Evolutionary conservation across 2,329 filamentous ascomycete genomes (phyloP).

Genomic region (Trichophyton mentagrophytes): DNA sequence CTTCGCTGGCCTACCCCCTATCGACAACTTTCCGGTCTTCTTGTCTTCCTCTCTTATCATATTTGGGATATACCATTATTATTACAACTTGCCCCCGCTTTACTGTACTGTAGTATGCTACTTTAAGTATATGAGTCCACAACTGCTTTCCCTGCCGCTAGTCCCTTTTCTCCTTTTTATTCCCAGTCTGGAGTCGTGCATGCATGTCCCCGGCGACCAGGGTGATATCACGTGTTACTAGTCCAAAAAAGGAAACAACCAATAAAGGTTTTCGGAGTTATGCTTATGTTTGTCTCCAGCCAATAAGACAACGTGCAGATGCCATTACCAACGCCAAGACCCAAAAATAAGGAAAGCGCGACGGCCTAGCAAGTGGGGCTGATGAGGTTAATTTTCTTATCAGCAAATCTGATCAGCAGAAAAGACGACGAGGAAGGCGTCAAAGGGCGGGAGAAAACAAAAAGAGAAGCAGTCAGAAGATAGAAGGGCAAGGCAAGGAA

Average conservation of each 20-base stretch:
- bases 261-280: neutral
- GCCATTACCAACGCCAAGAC: neutral
- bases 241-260: neutral
- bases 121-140: neutral
- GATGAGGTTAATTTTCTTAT: conserved; percentile 2
- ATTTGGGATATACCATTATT: neutral
- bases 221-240: neutral
- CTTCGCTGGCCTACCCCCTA: neutral
- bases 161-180: neutral
- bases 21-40: neutral
- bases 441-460: neutral
- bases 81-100: neutral
- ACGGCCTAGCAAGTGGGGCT: neutral
- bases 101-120: neutral
- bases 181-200: neutral
- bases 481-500: neutral
- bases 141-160: neutral
- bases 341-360: neutral
- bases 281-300: conserved; percentile 2
- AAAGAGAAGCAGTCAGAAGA: neutral
- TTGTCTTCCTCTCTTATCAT: neutral
- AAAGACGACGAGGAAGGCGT: neutral
- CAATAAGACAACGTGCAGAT: conserved; percentile 3
- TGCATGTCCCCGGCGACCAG: neutral
- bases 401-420: neutral